A percentile compares a stretch with the other conserved stretches of the same genome.
These are phyloP conservation scores for Fusarium sterilihyphosum DNA, from an alignment of 2,329 filamentous ascomycete species.

Conservation along the genomic window DNA sequence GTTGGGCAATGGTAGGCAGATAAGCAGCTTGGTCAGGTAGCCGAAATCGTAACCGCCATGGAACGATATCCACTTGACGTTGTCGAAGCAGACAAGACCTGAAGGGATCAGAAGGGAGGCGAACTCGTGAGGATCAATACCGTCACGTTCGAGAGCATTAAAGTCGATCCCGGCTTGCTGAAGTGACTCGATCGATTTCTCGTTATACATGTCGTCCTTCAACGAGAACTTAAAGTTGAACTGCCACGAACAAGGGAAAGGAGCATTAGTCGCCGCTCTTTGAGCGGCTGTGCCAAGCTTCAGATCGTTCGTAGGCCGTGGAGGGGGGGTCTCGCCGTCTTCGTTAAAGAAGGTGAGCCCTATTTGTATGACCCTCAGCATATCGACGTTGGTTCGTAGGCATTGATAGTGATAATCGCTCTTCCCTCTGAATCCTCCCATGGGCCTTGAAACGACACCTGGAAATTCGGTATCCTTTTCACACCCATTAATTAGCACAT, in stretches of 20 bases:
- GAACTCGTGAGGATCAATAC: slow-evolving; percentile 90
- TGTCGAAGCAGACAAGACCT: slow-evolving; percentile 85
- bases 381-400: slow-evolving; percentile 93
- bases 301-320: slow-evolving; percentile 65
- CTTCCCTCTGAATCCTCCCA: slow-evolving; percentile 93
- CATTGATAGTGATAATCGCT: slow-evolving; percentile 99
- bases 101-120: slow-evolving; percentile 91
- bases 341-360: slow-evolving; percentile 93
- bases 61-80: slow-evolving; percentile 96
- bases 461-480: slow-evolving; percentile 94
- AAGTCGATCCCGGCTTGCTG: slow-evolving; percentile 95
- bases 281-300: slow-evolving; percentile 50
- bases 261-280: slow-evolving; percentile 54
- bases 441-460: slow-evolving; percentile 94
- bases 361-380: slow-evolving; percentile 97
- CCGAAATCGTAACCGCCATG: slow-evolving; percentile 99
- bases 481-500: slow-evolving; percentile 22
- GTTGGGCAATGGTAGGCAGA: slow-evolving; percentile 82
- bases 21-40: slow-evolving; percentile 93
- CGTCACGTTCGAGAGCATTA: slow-evolving; percentile 80
- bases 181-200: slow-evolving; percentile 91
- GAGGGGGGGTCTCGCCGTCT: slow-evolving; percentile 85
- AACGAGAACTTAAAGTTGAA: slow-evolving; percentile 99
- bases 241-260: slow-evolving; percentile 92
- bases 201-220: slow-evolving; percentile 96